phyloP scores from a whole-genome alignment of 208 protist genomes.

The Giardia muris region DNA sequence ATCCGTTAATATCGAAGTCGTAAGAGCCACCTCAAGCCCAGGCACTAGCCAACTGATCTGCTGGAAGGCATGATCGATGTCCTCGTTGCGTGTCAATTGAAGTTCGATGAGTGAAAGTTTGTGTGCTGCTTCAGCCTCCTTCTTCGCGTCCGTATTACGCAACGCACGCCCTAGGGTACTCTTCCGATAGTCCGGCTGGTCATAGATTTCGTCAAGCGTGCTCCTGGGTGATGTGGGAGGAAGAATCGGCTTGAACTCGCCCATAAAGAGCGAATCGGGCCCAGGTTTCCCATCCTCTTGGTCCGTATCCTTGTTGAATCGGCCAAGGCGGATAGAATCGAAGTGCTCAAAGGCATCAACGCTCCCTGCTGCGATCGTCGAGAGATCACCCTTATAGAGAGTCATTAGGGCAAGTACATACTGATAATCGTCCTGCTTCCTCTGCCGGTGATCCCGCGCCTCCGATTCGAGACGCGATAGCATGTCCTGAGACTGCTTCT shows the following conservation, averaged over 20 bases:
- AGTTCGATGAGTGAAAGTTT: not conserved
- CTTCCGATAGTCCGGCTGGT: not conserved
- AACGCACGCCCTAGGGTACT: not conserved
- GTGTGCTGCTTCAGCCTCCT: not conserved
- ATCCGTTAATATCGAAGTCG: not conserved
- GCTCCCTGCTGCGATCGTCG: not conserved
- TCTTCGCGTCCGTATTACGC: not conserved
- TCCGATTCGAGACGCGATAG: not conserved
- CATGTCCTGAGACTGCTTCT: not conserved
- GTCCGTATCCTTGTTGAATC: not conserved
- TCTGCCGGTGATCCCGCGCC: not conserved
- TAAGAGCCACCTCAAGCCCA: not conserved
- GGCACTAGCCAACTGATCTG: not conserved
- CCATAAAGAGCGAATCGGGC: not conserved
- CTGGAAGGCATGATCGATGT: not conserved
- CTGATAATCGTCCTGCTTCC: not conserved
- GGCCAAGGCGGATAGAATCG: not conserved
- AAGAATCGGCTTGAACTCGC: not conserved
- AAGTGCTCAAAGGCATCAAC: not conserved
- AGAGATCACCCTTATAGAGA: not conserved
- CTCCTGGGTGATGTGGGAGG: not conserved
- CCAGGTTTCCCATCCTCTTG: not conserved
- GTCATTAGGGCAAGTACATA: not conserved
- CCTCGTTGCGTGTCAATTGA: not conserved
- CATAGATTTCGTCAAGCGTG: not conserved